Evolutionary conservation across 768 basidiomycete species (phyloP), one percentile per base, ranked within the genome.

Genomic region (Leccinum uliginosum): DNA sequence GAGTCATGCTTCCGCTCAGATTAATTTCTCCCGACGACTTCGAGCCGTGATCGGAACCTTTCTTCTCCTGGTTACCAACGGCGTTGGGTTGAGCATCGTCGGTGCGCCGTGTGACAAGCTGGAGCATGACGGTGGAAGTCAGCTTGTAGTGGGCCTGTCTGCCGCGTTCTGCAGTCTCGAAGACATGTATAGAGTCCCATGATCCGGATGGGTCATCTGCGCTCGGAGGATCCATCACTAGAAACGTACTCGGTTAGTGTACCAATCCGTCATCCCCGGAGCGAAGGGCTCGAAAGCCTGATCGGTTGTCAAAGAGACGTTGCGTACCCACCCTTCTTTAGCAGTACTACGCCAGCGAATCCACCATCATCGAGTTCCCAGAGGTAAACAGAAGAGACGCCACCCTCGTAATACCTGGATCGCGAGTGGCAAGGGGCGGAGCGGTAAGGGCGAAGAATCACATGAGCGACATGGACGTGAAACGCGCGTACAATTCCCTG

Each of bases 131-230:
- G 2, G 97, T 98, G 44, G 93, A 95, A 2, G 97, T 98, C 52
- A 99, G 79, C 74, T 98, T 98, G 76, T 98, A 99, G 65, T 93
- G 93, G 4, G 96, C 94, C 63, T 90, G 86, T 50, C 96, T 82
- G 5, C 91, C 94, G 46, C 94, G 84, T 68, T 97, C 94, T n/a
- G 83, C 80, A 2, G 90, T 83, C 73, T 99, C 97, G 63, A 99
- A 98, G 52, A 98, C 96, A 68, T 99, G 97, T 59, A 99, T 93
- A 2, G 94, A 96, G 69, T 99, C 95, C 97, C 97, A 99, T 53
- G 92, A 87, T 23, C 93, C 93, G 0, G 88, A 83, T 6, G 89
- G 85, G 59, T 86, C 87, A 54, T 78, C 76, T 11, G 75, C 66
- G 7, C 78, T 73, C 11, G 77, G 70, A 3, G 85, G 83, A 24